phyloP scores from a whole-genome alignment of 768 basidiomycete genomes.

The Calocybe gangraenosa region DNA sequence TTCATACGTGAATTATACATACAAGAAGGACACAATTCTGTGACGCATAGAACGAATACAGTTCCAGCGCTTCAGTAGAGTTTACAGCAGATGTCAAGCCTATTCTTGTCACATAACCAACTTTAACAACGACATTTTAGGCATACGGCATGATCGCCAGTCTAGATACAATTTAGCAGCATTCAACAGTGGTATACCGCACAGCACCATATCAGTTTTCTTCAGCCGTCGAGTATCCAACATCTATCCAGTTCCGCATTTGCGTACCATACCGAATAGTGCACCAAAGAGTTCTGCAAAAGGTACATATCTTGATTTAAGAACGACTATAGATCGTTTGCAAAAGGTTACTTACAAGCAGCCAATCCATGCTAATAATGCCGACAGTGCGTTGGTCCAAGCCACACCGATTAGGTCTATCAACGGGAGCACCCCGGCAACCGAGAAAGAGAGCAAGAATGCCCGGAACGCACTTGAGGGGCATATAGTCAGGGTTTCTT shows the following conservation, averaged over 20 bases:
- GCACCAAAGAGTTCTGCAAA: constrained; percentile 42
- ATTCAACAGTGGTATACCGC: too few relatives aligned
- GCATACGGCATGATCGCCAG: too few relatives aligned
- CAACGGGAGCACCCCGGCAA: constrained; percentile 47
- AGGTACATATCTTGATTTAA: constrained; percentile 1
- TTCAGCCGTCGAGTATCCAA: constrained; percentile 47
- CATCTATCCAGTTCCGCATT: constrained; percentile 53
- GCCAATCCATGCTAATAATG: constrained; percentile 44
- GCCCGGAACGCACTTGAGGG: constrained; percentile 42
- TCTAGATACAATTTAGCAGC: too few relatives aligned
- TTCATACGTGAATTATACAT: too few relatives aligned
- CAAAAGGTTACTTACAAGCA: constrained; percentile 39
- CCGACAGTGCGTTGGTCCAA: constrained; percentile 42
- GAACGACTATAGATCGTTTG: neutral
- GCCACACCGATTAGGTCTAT: constrained; percentile 51
- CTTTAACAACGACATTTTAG: too few relatives aligned
- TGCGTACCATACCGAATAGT: constrained; percentile 53
- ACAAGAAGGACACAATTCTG: too few relatives aligned
- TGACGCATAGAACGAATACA: too few relatives aligned
- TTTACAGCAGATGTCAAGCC: too few relatives aligned
- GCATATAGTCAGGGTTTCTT: neutral
- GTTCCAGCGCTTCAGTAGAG: too few relatives aligned
- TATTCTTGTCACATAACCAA: too few relatives aligned
- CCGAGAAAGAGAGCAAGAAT: constrained; percentile 36
- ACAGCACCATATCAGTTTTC: too few relatives aligned